Conservation (phyloP, 345 rosid species). For the Sonneratia caseolaris region DNA sequence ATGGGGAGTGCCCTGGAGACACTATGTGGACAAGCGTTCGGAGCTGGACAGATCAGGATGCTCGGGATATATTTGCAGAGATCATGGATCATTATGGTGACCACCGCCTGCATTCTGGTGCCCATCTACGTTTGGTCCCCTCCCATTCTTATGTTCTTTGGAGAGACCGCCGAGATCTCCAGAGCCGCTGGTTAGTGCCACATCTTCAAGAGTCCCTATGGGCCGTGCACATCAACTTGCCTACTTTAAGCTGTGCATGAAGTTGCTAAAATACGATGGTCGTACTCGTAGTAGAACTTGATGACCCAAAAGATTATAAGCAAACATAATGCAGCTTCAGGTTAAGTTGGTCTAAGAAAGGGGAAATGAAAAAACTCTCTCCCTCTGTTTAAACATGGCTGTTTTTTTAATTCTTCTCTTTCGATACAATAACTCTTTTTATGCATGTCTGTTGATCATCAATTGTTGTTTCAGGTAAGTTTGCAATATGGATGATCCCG, state of each 20-base stretch:
- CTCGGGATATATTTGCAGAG: slow-evolving; percentile 88
- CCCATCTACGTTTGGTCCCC: slow-evolving; percentile 84
- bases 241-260: no score
- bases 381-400: no score
- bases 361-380: no score
- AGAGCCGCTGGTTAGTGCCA: slow-evolving; percentile 54
- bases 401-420: no score
- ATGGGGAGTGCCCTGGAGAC: slow-evolving; percentile 97
- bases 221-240: no score
- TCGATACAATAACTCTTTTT: neutral
- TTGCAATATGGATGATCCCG: slow-evolving; percentile 81
- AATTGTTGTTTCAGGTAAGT: slow-evolving; percentile 39
- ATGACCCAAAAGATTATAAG: no score
- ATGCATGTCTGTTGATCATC: neutral
- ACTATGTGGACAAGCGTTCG: slow-evolving; percentile 84
- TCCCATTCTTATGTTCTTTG: slow-evolving; percentile 57
- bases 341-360: no score
- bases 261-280: no score
- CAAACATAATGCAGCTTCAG: no score
- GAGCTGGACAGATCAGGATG: slow-evolving; percentile 74
- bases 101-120: slow-evolving; percentile 50
- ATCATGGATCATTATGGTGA: slow-evolving; percentile 77
- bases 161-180: slow-evolving; percentile 70
- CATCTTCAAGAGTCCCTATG: neutral
- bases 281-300: no score